Base-by-base conservation (phyloP, 2,329 filamentous ascomycete genomes). In the Stenocarpella maydis region DNA sequence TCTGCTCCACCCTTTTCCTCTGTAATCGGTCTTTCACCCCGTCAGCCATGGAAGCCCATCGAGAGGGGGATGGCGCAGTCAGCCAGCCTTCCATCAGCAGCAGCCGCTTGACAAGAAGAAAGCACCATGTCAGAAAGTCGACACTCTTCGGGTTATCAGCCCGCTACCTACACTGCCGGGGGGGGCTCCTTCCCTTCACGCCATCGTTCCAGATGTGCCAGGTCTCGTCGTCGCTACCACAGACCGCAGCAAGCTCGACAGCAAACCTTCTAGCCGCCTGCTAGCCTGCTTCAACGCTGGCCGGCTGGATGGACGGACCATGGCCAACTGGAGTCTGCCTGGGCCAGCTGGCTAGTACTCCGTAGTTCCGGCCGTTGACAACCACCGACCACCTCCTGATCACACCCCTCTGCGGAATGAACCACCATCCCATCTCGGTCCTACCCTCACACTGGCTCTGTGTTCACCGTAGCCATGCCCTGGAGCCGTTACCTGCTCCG, bases 291-390 rank as follows among this genome's bases (percentile, higher is more conserved):
- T 47, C 55, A 47, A 47, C 41, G 39, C 24, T 39, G 53, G 53
- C 55, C 31, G 55, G 39, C 24, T 14, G 21, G 12, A 14, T 58
- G 54, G 37, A 28, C 4, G 31, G n/a, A n/a, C n/a, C n/a, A 19
- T 54, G 50, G 50, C 39, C 9, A 9, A n/a, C 34, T 17, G 34
- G 34, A 54, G 15, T 26, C 28, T 50, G 3, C 26, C 26, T 54
- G 52, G 31, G 52, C 52, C 34, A 17, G 52, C 39, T 47, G 55
- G 55, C 55, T 21, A 61, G n/a, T n/a, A n/a, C n/a, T n/a, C n/a
- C n/a, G n/a, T n/a, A n/a, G 55, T 61, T 26, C 55, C 26, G 55
- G 24, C 55, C 55, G 55, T 61, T 47, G 55, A 45, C 55, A 47
- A 17, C 21, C 41, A 24, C 39, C 31, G 24, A n/a, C n/a, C n/a